These are phyloP conservation scores for Tetrastigma voinierianum DNA, from an alignment of 164 flowering plant genomes.

Conservation along the genomic window DNA sequence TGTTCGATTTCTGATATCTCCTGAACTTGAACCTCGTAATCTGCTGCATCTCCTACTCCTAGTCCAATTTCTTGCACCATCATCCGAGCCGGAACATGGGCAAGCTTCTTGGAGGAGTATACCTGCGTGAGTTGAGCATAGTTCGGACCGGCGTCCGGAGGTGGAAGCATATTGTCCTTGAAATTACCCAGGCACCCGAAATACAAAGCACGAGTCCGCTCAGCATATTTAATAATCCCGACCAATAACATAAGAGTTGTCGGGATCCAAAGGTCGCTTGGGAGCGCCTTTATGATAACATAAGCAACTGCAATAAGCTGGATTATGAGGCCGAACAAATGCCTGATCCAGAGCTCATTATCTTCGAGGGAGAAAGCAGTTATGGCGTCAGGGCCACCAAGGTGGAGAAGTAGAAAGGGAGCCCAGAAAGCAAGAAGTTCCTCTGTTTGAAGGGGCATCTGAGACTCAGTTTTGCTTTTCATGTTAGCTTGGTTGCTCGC, in stretches of 20 bases:
- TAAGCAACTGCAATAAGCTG: slow-evolving; percentile 20
- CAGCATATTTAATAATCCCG: slow-evolving; percentile 29
- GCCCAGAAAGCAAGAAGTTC: slow-evolving; percentile 41
- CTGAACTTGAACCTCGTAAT: not conserved
- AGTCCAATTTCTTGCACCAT: not conserved
- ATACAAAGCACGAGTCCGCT: slow-evolving; percentile 29
- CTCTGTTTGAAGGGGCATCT: not conserved
- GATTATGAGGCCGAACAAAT: slow-evolving; percentile 24
- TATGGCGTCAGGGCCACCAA: slow-evolving; percentile 47
- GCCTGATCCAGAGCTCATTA: slow-evolving; percentile 45
- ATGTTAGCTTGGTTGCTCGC: slow-evolving; percentile 13
- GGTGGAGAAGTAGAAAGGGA: slow-evolving; percentile 40
- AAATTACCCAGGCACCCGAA: slow-evolving; percentile 22
- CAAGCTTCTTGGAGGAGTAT: slow-evolving; percentile 16
- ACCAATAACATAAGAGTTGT: slow-evolving; percentile 28
- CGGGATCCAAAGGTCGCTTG: slow-evolving; percentile 19
- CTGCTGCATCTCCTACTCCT: not conserved
- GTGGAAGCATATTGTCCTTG: slow-evolving; percentile 17
- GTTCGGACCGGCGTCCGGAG: slow-evolving; percentile 31
- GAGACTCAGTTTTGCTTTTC: not conserved
- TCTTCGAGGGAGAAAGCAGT: slow-evolving; percentile 43
- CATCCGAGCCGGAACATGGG: slow-evolving; percentile 15
- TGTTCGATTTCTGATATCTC: not conserved
- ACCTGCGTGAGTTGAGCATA: slow-evolving; percentile 35
- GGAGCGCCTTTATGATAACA: slow-evolving; percentile 26